These are phyloP conservation scores for Naganishia kalamii DNA, from an alignment of 768 basidiomycete genomes.

Conservation along the genomic window DNA sequence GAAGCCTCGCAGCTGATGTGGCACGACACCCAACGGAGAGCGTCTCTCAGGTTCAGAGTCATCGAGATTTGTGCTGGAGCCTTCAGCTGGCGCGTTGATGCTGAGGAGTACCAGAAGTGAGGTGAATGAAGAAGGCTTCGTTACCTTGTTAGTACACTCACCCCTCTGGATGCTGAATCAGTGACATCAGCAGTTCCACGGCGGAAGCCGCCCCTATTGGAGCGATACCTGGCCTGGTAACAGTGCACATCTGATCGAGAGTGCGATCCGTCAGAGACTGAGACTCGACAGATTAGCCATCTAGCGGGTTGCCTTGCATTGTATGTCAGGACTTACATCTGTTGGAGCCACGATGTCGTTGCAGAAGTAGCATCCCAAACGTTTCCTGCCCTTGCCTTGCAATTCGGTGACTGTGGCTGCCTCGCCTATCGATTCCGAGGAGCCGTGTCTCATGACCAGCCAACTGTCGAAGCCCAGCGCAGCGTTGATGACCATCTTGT, in stretches of 20 bases:
- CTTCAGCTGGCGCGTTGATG: conserved; percentile 64
- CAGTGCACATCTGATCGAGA: conserved; percentile 98
- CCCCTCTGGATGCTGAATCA: conserved; percentile 86
- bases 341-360: conserved; percentile 95
- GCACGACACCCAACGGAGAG: conserved; percentile 67
- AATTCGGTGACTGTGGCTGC: not conserved
- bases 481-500: conserved; percentile 90
- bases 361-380: conserved; percentile 93
- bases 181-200: conserved; percentile 81
- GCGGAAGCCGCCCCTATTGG: conserved; percentile 86
- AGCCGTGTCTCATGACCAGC: conserved; percentile 92
- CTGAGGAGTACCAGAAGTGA: conserved; percentile 37
- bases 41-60: conserved; percentile 35
- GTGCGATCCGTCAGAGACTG: conserved; percentile 77
- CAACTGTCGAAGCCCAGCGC: conserved; percentile 93
- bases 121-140: not conserved
- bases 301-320: not conserved
- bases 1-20: conserved; percentile 89
- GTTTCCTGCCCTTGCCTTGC: conserved; percentile 21
- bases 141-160: conserved; percentile 39
- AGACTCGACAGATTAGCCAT: not conserved
- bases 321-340: conserved; percentile 58
- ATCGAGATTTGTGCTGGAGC: conserved; percentile 33
- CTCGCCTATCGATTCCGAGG: conserved; percentile 19
- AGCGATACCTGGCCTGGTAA: conserved; percentile 88